Evolutionary conservation across 257 asterid species (phyloP), one percentile per base, ranked within the genome.

Genomic region (Fraxinus pennsylvanica): DNA sequence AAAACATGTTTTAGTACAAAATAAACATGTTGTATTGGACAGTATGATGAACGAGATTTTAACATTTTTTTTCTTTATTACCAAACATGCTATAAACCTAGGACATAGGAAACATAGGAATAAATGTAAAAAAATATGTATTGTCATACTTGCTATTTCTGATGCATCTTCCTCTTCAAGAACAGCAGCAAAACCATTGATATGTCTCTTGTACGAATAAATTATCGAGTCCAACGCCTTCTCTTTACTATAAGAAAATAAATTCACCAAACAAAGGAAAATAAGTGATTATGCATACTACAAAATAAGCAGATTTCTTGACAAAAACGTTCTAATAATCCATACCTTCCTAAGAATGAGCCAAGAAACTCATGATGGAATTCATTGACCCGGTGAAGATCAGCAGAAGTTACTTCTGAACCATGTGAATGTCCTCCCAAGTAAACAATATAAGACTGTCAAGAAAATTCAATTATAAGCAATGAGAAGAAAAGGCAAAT

Each of bases 131-230:
- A 59, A 59, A 21, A 59, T 21, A 59, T 52, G 10, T 14, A 19
- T 9, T 45, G 27, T 63, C 82, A 1, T 78, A 86, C 92, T 63
- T 33, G 38, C 74, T 54, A 88, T 74, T 41, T 65, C 33, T n/a
- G 41, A 83, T 33, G 87, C 89, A 25, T 83, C 88, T 15, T 82
- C 78, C 32, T 83, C 87, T 0, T 80, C 84, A 52, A 89, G 91
- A 3, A 47, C 1, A 4, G 88, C 89, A n/a, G 89, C 91, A 77
- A 89, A 89, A 41, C 91, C 89, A 65, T 87, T 89, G 36, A 89
- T 87, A 25, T 83, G 81, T 38, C 83, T 81, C 30, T 63, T 57
- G 73, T 86, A 89, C 1, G 90, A 87, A 68, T 89, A 85, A 43
- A 89, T 66, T 5, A 87, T 83, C 5, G 87, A 84, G 3, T 87